Evolutionary conservation across 768 basidiomycete species (phyloP).

Genomic region (Amanita thiersii): DNA sequence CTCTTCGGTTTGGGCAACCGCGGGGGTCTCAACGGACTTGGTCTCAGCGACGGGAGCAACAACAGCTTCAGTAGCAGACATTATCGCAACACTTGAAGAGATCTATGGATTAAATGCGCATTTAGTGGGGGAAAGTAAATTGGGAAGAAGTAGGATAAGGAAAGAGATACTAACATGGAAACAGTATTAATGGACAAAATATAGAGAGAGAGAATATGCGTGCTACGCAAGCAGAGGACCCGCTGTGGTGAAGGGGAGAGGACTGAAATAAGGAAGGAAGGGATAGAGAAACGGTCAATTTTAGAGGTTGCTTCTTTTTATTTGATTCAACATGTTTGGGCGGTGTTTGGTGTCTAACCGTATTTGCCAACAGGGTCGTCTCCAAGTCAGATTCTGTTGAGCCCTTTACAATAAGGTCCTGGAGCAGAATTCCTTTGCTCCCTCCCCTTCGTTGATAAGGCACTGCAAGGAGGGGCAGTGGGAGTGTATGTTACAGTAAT

Average conservation of each 20-base stretch:
- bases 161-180: constrained; percentile 32
- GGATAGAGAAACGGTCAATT: constrained; percentile 35
- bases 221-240: constrained; percentile 47
- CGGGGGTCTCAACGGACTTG: constrained; percentile 25
- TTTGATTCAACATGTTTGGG: constrained; percentile 34
- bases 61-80: constrained; percentile 69
- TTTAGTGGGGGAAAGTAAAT: constrained; percentile 11
- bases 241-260: constrained; percentile 28
- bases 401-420: constrained; percentile 1
- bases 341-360: constrained; percentile 32
- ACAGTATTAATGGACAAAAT: constrained; percentile 48
- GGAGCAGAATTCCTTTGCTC: constrained; percentile 2
- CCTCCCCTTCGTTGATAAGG: not conserved
- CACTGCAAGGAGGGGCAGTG: too few species aligned
- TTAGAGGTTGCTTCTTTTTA: constrained; percentile 32
- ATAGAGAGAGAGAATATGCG: constrained; percentile 48
- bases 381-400: constrained; percentile 1
- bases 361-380: constrained; percentile 26
- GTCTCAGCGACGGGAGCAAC: constrained; percentile 29
- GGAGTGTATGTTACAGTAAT: too few species aligned
- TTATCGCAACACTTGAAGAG: constrained; percentile 60
- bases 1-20: constrained; percentile 31
- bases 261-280: constrained; percentile 56
- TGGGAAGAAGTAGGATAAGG: constrained; percentile 12
- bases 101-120: constrained; percentile 28